These are phyloP conservation scores for Achaetomiella virescens DNA, from an alignment of 495 filamentous ascomycete species.

Conservation along the genomic window DNA sequence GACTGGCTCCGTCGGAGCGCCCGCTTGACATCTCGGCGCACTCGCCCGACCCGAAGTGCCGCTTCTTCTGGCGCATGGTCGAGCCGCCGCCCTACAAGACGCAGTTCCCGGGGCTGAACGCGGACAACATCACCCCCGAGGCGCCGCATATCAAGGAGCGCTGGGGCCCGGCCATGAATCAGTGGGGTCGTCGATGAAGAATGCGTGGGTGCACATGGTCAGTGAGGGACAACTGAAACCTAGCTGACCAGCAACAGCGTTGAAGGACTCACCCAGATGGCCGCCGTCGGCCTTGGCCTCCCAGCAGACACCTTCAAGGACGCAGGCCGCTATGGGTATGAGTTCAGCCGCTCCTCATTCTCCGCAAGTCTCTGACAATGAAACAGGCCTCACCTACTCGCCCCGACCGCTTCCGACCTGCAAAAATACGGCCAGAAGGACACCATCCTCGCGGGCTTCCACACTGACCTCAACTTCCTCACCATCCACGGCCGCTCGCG, in stretches of 20 bases:
- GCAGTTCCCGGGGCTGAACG: conserved; percentile 41
- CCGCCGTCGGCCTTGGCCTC: conserved; percentile 42
- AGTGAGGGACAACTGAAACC: not conserved
- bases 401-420: conserved; percentile 47
- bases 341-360: not conserved
- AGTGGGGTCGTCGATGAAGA: conserved; percentile 47
- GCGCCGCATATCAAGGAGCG: conserved; percentile 36
- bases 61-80: conserved; percentile 48
- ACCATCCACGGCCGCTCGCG: conserved; percentile 51
- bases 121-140: conserved; percentile 39
- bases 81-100: conserved; percentile 41
- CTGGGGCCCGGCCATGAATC: conserved; percentile 41
- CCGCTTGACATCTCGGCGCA: conserved; percentile 44
- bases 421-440: conserved; percentile 39
- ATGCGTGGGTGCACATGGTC: conserved; percentile 42
- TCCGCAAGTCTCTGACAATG: not conserved
- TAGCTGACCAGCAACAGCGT: conserved; percentile 26
- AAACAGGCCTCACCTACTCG: conserved; percentile 43
- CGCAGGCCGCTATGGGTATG: conserved; percentile 45
- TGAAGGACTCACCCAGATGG: conserved; percentile 44
- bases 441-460: conserved; percentile 49
- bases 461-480: conserved; percentile 50
- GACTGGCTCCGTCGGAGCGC: conserved; percentile 39
- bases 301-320: conserved; percentile 39
- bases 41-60: conserved; percentile 44